Evolutionary conservation across 148 eudicot species (phyloP), one percentile per base, ranked within the genome.

Genomic region (Suaeda aralocaspica): DNA sequence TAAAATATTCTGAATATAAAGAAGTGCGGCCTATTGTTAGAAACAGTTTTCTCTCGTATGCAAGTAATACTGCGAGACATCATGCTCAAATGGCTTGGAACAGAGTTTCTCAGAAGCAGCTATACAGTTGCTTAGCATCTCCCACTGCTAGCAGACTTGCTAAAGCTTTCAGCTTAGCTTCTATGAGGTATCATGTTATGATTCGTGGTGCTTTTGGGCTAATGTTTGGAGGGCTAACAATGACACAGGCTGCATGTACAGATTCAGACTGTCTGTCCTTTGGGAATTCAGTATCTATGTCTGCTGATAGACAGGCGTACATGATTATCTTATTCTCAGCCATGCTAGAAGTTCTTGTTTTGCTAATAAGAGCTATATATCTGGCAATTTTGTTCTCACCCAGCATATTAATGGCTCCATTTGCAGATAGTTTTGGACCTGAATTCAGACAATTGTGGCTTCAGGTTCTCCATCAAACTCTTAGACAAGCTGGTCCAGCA

Each of bases 401-500:
- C 48, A 71, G 81, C 71, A 67, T 81, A 63, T 33, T 69, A n/a
- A 74, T 75, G 77, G 81, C 84, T 50, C 81, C 79, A 71, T 81
- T 81, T 66, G 76, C 79, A 12, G 84, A 81, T 64, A 74, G 71
- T 66, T 74, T 81, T 36, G 84, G 84, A 10, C 79, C 80, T 33
- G 74, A 78, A 39, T 81, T 71, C 44, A 77, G 81, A 81, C 78
- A 78, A 67, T 1, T 71, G 9, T 81, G 84, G 81, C 79, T 78
- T 46, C 81, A 78, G 31, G 60, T 81, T 74, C 59, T 81, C n/a
- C 84, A 74, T 68, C 78, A 42, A 67, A 81, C 81, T 53, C 67
- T 81, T 33, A 81, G 76, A 67, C 59, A 66, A 61, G 84, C 79
- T 22, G 84, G 84, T 51, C 84, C 84, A 49, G 84, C 81, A 39